Evolutionary conservation across 768 basidiomycete species (phyloP).

Genomic region (Lactarius sanguifluus): DNA sequence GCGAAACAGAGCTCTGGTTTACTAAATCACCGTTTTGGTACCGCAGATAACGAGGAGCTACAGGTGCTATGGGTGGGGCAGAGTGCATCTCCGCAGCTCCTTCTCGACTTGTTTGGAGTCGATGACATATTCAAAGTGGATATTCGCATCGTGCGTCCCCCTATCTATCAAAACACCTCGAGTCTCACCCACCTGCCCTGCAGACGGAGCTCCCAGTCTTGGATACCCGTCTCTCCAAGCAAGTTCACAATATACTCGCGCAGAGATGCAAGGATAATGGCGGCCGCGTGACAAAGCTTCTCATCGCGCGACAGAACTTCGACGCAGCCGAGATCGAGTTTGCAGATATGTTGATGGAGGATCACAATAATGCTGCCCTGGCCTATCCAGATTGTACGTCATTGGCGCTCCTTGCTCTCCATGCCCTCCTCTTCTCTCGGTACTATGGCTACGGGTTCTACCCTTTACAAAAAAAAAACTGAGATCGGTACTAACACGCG

Average conservation of each 20-base stretch:
- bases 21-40: slow-evolving; percentile 5
- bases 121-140: slow-evolving; percentile 75
- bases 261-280: slow-evolving; percentile 56
- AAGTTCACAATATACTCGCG: slow-evolving; percentile 83
- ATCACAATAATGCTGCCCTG: slow-evolving; percentile 94
- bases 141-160: slow-evolving; percentile 57
- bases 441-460: neutral
- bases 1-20: neutral
- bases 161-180: neutral
- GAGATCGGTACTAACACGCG: neutral
- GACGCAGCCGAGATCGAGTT: slow-evolving; percentile 95
- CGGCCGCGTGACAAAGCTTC: slow-evolving; percentile 55
- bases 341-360: slow-evolving; percentile 95
- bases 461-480: neutral
- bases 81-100: slow-evolving; percentile 75
- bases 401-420: neutral
- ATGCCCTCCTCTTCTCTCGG: neutral
- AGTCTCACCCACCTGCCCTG: slow-evolving; percentile 16
- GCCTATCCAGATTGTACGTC: slow-evolving; percentile 85
- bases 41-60: slow-evolving; percentile 80
- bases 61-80: slow-evolving; percentile 90
- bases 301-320: slow-evolving; percentile 86
- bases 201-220: slow-evolving; percentile 72
- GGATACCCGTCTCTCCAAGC: slow-evolving; percentile 72
- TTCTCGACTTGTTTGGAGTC: slow-evolving; percentile 81